Evolutionary conservation across 1,284 basidiomycete species (phyloP), one percentile per base, ranked within the genome.

Genomic region (Moesziomyces sp.): DNA sequence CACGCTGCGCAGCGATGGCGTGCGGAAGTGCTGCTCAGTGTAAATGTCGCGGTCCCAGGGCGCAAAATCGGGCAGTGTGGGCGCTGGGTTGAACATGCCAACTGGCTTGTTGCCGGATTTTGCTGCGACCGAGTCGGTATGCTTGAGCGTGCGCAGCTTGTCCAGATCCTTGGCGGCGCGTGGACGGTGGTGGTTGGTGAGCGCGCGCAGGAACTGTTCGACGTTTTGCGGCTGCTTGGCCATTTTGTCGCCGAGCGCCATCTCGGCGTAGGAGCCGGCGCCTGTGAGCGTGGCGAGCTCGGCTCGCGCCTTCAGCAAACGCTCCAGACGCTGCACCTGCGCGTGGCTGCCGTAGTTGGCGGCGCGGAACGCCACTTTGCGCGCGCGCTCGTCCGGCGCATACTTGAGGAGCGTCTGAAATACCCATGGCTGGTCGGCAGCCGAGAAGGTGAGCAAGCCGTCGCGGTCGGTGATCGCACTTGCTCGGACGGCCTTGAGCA

Each of bases 401-500:
- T 92, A 92, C 40, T 91, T 91, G 88, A 92, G 91, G 50, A 97
- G 93, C 89, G 94, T 93, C 81, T 93, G 92, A 11, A 93, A 92
- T 83, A 96, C 93, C 81, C 92, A 87, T 35, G 92, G 92, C 28
- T 74, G 72, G n/a, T 74, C 66, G 1, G 67, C 52, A 1, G 62
- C 66, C 1, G 69, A 74, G n/a, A 75, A 73, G 14, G 70, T 69
- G 24, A 76, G 54, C 19, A 76, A 45, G 0, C 62, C 61, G 21
- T 65, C 59, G 21, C 46, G 42, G 28, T 55, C 63, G 9, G 45
- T 58, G 21, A 72, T 57, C 6, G 62, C 43, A 30, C 58, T 61
- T 1, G 57, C 46, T 3, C 54, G 56, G n/a, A 77, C 46, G 1
- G 58, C 64, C 35, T 52, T 63, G 28, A 76, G 51, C 14, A 73